phyloP scores from a whole-genome alignment of 2,329 filamentous ascomycete species.

The Penicillium psychrosexuale region DNA sequence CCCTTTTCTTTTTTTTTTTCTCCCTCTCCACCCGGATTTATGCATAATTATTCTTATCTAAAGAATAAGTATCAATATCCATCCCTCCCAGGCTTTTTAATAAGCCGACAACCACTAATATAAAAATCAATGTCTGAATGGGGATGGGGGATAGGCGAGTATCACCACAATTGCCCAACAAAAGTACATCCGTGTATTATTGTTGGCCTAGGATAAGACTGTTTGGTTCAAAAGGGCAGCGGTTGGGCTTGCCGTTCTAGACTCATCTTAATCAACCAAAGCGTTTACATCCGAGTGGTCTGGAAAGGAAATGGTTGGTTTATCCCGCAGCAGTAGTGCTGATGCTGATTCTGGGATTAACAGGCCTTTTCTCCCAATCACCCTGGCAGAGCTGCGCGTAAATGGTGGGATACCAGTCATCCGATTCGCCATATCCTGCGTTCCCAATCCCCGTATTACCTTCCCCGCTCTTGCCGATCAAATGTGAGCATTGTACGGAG shows the following conservation, averaged over 20 bases:
- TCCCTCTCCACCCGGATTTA: not conserved
- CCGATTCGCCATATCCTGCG: too few relatives aligned
- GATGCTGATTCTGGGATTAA: not conserved
- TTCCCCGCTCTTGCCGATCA: not conserved
- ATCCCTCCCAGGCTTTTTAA: too few relatives aligned
- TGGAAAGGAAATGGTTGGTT: not conserved
- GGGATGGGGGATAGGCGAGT: not conserved
- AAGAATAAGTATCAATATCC: not conserved
- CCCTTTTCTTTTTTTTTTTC: too few relatives aligned
- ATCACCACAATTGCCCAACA: not conserved
- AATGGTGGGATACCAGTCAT: not conserved
- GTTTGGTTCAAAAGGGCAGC: too few relatives aligned
- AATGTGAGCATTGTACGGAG: too few relatives aligned
- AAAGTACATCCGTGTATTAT: not conserved
- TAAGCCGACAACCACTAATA: not conserved
- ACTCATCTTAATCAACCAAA: not conserved
- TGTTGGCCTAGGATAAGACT: not conserved
- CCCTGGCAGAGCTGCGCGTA: not conserved
- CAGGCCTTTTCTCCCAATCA: not conserved
- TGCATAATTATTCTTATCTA: not conserved
- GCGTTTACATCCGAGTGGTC: not conserved
- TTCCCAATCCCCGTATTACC: not conserved
- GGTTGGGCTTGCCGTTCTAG: too few relatives aligned
- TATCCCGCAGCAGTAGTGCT: not conserved
- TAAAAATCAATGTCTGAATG: not conserved